Base-by-base conservation (phyloP, 1,284 basidiomycete species). In the Rhodotorula sp. region DNA sequence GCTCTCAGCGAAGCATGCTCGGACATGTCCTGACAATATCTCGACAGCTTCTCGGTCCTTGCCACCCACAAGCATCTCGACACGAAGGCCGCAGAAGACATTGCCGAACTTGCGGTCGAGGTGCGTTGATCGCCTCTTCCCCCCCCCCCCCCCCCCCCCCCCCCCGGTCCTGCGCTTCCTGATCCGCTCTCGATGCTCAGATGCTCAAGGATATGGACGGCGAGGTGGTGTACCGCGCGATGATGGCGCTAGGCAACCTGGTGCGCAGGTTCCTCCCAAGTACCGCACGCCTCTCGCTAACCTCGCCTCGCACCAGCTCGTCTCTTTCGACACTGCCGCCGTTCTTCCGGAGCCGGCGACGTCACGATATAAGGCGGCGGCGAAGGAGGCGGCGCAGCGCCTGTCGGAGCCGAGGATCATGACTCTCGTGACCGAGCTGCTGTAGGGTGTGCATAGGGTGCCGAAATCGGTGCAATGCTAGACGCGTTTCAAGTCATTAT, bases 221-320 rank as follows among this genome's bases (percentile, higher is more conserved):
- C 29, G 95, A 99, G 78, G 87, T 90, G 4, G 85, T 86, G 20
- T 98, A 98, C 79, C 88, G 95, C 36, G 84, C 89, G 2, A 81
- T 91, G 11, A 90, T 96, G 22, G 94, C 90, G 0, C 83, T 97
- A 4, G 95, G 95, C 44, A 98, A 99, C 79, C 80, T 90, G 57
- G 91, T 92, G 70, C 78, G 87, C 48, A 8, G 44, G 27, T 20
- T 24, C 22, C 24, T 58, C 20, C n/a, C 15, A 13, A 75, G 65
- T 36, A 2, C 32, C n/a, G 19, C 15, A 11, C n/a, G 22, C 6
- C 15, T 19, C 48, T 55, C 24, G 29, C 29, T 48, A 6, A 24
- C 9, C 6, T 44, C 29, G 8, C 29, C 10, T 32, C 17, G 9
- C 30, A 4, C n/a, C 66, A 82, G 81, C 70, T 82, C 11, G 66